These are phyloP conservation scores for Piper longum DNA, from an alignment of 164 flowering plant species.

Conservation along the genomic window DNA sequence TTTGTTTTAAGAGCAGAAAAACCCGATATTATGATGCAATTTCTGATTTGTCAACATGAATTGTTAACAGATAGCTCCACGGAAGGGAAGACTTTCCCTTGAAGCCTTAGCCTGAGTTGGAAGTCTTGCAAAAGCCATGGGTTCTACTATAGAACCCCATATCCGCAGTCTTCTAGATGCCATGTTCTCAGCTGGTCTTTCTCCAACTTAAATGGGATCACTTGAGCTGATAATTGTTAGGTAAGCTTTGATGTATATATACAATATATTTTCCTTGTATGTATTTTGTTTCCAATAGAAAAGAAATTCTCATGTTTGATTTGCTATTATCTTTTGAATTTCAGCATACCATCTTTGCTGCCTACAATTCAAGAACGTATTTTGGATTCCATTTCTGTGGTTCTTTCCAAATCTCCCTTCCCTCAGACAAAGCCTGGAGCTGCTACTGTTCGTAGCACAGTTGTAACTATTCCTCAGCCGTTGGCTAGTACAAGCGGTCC, in stretches of 20 bases:
- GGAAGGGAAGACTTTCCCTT: slow-evolving; percentile 70
- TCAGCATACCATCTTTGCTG: slow-evolving; percentile 82
- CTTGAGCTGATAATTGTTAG: slow-evolving; percentile 66
- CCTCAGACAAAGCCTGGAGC: slow-evolving; percentile 40
- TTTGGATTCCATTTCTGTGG: slow-evolving; percentile 73
- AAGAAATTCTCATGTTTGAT: slow-evolving; percentile 3
- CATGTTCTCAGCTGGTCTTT: slow-evolving; percentile 88
- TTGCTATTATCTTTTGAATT: slow-evolving; percentile 2
- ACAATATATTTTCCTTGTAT: background rate
- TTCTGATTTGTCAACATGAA: background rate
- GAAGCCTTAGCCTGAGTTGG: slow-evolving; percentile 98
- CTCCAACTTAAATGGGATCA: slow-evolving; percentile 67
- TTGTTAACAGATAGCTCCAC: slow-evolving; percentile 74
- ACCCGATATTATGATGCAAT: background rate
- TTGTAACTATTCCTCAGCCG: slow-evolving; percentile 30
- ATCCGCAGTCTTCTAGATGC: slow-evolving; percentile 75
- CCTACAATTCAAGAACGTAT: slow-evolving; percentile 80
- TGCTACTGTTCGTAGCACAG: slow-evolving; percentile 31
- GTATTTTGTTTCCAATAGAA: background rate
- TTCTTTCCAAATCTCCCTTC: slow-evolving; percentile 55
- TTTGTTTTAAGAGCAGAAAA: background rate
- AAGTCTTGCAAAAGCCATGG: slow-evolving; percentile 93
- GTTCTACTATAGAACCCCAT: slow-evolving; percentile 65
- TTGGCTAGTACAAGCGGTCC: slow-evolving; percentile 54
- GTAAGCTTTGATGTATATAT: slow-evolving; percentile 16